Percentiles rank a stretch among this genome's conserved stretches.
These are phyloP conservation scores for Penicillium sp. DNA, from an alignment of 2,329 filamentous ascomycete species.

Conservation along the genomic window DNA sequence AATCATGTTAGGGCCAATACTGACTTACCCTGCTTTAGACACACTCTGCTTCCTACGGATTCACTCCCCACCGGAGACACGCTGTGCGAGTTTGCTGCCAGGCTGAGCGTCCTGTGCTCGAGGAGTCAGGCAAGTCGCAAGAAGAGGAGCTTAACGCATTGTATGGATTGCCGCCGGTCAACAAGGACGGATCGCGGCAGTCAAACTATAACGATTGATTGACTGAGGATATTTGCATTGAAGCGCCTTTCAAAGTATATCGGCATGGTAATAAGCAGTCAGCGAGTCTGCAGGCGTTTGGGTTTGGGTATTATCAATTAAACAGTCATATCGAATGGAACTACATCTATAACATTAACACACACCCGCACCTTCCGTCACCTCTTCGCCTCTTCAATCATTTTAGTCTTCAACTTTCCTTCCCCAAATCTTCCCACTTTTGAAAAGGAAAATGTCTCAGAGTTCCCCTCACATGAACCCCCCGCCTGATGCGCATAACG, in stretches of 20 bases:
- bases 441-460: too few species aligned
- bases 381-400: too few species aligned
- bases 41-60: conserved; percentile 54
- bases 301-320: neutral
- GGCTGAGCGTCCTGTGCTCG: conserved; percentile 46
- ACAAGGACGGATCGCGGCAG: conserved; percentile 53
- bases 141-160: conserved; percentile 49
- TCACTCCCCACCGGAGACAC: conserved; percentile 53
- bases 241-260: neutral
- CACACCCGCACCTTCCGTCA: too few species aligned
- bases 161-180: conserved; percentile 48
- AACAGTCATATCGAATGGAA: neutral
- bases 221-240: neutral
- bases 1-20: neutral
- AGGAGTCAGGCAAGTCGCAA: conserved; percentile 46
- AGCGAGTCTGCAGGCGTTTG: neutral
- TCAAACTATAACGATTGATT: conserved; percentile 55
- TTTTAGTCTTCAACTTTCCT: too few species aligned
- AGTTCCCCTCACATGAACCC: neutral
- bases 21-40: conserved; percentile 35
- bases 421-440: too few species aligned
- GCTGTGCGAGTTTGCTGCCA: conserved; percentile 48
- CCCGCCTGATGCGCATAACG: neutral
- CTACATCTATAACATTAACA: too few species aligned
- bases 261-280: neutral